A percentile compares a stretch with the other conserved stretches of the same genome.
Evolutionary conservation across 2,329 filamentous ascomycete species (phyloP).

Genomic region (Hymenoscyphus occultus): DNA sequence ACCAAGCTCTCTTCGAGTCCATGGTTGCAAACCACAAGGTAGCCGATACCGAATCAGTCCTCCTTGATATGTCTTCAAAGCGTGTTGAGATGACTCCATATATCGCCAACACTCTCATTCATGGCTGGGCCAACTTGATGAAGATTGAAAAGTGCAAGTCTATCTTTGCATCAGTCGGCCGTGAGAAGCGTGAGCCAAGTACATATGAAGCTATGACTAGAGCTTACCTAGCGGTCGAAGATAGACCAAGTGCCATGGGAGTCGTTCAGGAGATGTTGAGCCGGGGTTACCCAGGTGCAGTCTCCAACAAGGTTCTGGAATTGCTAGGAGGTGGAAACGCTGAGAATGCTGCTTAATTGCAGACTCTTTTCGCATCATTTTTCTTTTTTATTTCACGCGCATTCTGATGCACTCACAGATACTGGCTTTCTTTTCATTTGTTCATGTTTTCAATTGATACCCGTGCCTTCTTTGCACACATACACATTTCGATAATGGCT

Average conservation of each 20-base stretch:
- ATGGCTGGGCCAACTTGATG: slow-evolving; percentile 87
- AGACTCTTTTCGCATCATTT: slow-evolving; percentile 18
- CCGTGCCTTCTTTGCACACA: slow-evolving; percentile 27
- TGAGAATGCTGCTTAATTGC: slow-evolving; percentile 24
- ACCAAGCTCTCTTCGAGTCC: slow-evolving; percentile 94
- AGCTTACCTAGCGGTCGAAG: slow-evolving; percentile 81
- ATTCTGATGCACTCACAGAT: slow-evolving; percentile 15
- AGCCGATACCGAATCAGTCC: slow-evolving; percentile 67
- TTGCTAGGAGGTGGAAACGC: slow-evolving; percentile 62
- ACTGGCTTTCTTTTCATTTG: neutral
- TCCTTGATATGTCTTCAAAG: slow-evolving; percentile 70
- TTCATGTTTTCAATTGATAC: slow-evolving; percentile 34
- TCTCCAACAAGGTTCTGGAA: slow-evolving; percentile 90
- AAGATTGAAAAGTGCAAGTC: slow-evolving; percentile 74
- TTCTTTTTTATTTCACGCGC: slow-evolving; percentile 19
- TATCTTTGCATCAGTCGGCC: slow-evolving; percentile 76
- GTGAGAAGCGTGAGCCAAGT: slow-evolving; percentile 84
- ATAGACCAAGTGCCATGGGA: slow-evolving; percentile 69
- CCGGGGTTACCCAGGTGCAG: slow-evolving; percentile 85
- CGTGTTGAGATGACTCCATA: slow-evolving; percentile 88
- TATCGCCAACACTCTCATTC: slow-evolving; percentile 96
- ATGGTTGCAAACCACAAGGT: slow-evolving; percentile 95
- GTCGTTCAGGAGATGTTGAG: slow-evolving; percentile 89
- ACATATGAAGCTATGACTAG: slow-evolving; percentile 99
- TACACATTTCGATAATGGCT: slow-evolving; percentile 26